Percentiles rank a stretch among this genome's conserved stretches.
phyloP scores from a whole-genome alignment of 768 basidiomycete species.

The Termitomyces titanicus region DNA sequence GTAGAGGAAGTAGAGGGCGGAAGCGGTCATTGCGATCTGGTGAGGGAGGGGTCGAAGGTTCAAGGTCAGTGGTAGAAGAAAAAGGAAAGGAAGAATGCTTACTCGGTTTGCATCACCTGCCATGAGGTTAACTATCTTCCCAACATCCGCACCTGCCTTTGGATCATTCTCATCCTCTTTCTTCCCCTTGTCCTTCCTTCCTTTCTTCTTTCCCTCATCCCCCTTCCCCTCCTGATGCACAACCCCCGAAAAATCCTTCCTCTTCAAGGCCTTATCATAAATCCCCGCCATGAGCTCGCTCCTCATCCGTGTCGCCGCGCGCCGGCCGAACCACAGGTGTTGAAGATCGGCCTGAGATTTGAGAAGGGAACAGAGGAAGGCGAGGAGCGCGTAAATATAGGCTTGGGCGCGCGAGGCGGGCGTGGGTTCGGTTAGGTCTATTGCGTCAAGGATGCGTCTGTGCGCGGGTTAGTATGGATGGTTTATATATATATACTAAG shows the following conservation, averaged over 20 bases:
- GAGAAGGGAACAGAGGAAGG: constrained; percentile 56
- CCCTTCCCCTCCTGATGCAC: constrained; percentile 38
- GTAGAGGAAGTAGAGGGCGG: constrained; percentile 64
- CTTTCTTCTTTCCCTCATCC: neutral
- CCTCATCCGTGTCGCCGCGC: constrained; percentile 70
- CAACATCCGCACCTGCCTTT: constrained; percentile 78
- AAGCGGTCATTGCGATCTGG: constrained; percentile 47
- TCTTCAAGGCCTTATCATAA: constrained; percentile 83
- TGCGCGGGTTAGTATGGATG: neutral
- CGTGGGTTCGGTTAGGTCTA: constrained; percentile 38
- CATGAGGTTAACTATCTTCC: constrained; percentile 91
- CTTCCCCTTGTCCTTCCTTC: constrained; percentile 9
- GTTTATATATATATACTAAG: too few relatives aligned
- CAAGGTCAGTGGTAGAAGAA: too few relatives aligned
- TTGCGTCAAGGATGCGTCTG: constrained; percentile 58
- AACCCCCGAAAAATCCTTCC: constrained; percentile 64
- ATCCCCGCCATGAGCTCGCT: constrained; percentile 81
- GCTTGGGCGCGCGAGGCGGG: constrained; percentile 27
- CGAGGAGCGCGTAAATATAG: constrained; percentile 75
- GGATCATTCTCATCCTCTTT: constrained; percentile 46
- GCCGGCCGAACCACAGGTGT: constrained; percentile 78
- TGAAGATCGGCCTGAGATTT: constrained; percentile 71
- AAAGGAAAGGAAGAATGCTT: too few relatives aligned
- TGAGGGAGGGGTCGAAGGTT: neutral
- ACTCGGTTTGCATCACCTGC: constrained; percentile 68